Percentiles rank a stretch among this genome's conserved stretches.
Conservation (phyloP, 495 filamentous ascomycete species). For the Tuber umbilicatum region DNA sequence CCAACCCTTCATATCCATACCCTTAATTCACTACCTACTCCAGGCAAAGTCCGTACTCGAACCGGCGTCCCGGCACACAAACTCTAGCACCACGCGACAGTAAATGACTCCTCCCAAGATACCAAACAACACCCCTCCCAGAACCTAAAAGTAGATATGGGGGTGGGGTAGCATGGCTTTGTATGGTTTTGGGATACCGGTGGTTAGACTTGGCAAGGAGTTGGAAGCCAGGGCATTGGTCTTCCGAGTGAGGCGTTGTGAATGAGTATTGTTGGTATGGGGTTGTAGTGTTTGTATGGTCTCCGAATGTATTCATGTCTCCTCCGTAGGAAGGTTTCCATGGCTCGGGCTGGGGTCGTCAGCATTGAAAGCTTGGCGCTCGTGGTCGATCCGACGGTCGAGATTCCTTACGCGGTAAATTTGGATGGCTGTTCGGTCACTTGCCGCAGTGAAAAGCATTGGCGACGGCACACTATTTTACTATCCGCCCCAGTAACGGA, state of each 20-base stretch:
- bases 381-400: too few species aligned
- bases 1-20: too few species aligned
- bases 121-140: not conserved
- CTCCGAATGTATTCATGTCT: not conserved
- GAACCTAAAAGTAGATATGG: not conserved
- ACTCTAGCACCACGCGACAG: not conserved
- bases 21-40: too few species aligned
- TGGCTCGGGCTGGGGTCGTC: too few species aligned
- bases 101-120: too few species aligned
- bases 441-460: not conserved
- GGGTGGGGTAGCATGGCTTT: too few species aligned
- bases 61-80: not conserved
- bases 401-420: too few species aligned
- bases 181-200: not conserved
- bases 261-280: too few species aligned
- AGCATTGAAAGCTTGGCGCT: too few species aligned
- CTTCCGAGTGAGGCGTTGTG: too few species aligned
- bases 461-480: not conserved
- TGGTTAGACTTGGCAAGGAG: not conserved
- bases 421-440: not conserved
- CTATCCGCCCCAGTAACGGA: not conserved
- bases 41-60: too few species aligned
- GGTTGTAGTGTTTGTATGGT: not conserved
- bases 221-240: too few species aligned
- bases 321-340: not conserved